phyloP scores from a whole-genome alignment of 176 grass and related monocot genomes.

The Tillandsia fasciculata region DNA sequence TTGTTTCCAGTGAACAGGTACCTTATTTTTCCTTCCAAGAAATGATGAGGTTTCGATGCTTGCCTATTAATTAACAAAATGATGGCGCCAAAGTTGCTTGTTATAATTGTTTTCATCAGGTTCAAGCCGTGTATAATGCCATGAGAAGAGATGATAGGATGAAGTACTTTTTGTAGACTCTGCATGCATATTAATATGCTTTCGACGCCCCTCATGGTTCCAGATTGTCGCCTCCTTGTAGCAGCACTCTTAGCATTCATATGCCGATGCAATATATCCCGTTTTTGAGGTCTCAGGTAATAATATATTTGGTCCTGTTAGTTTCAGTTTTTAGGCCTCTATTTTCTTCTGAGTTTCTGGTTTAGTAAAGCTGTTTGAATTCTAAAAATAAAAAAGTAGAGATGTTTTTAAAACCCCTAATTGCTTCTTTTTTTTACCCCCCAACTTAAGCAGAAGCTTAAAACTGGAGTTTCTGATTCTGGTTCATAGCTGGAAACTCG shows the following conservation, averaged over 20 bases:
- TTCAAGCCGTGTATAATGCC: constrained; percentile 84
- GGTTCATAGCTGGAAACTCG: too few species aligned
- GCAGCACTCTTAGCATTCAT: not conserved
- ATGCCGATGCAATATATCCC: not conserved
- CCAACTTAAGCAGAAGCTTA: too few species aligned
- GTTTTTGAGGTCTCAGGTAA: not conserved
- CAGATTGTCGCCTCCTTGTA: not conserved
- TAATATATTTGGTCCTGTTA: not conserved
- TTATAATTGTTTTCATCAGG: constrained; percentile 33
- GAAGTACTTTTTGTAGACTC: constrained; percentile 82
- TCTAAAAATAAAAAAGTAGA: too few species aligned
- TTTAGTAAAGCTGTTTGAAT: too few species aligned
- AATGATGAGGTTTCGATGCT: not conserved
- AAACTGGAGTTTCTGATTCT: too few species aligned
- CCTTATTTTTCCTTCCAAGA: not conserved
- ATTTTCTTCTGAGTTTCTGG: too few species aligned
- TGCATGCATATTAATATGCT: not conserved
- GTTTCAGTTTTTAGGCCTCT: too few species aligned
- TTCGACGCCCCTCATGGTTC: not conserved
- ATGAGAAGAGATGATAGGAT: constrained; percentile 95
- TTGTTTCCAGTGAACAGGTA: constrained; percentile 89
- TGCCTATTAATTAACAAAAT: not conserved
- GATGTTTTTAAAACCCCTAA: too few species aligned
- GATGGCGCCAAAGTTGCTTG: not conserved
- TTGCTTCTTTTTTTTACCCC: too few species aligned